phyloP scores from a whole-genome alignment of 257 asterid species.

The Primulina tabacum region DNA sequence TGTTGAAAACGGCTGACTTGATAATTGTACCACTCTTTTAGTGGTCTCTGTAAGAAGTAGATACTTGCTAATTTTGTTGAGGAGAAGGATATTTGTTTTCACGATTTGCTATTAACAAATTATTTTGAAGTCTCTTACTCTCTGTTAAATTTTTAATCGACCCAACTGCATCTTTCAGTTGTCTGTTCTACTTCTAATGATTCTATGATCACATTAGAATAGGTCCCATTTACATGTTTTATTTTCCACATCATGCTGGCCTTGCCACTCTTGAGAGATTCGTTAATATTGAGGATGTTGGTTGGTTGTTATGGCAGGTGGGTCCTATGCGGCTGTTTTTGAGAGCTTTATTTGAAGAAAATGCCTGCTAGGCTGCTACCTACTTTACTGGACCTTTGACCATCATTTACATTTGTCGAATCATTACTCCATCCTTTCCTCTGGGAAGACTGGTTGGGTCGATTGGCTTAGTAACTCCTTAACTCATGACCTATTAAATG shows the following conservation, averaged over 20 bases:
- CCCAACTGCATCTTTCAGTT: background rate
- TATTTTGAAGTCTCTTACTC: background rate
- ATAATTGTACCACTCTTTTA: background rate
- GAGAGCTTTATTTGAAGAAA: too few species aligned
- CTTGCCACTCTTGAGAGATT: slow-evolving; percentile 1
- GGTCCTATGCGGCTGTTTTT: slow-evolving; percentile 1
- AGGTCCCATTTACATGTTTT: background rate
- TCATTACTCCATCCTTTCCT: too few species aligned
- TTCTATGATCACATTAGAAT: background rate
- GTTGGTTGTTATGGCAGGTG: background rate
- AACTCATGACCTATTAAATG: too few species aligned
- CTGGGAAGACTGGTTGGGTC: too few species aligned
- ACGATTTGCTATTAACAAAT: too few species aligned
- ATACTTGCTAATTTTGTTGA: slow-evolving; percentile 1
- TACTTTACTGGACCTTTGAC: too few species aligned
- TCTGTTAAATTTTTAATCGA: background rate
- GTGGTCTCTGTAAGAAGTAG: background rate
- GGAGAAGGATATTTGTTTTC: background rate
- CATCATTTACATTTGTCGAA: too few species aligned
- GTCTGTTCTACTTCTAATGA: background rate
- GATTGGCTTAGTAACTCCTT: too few species aligned
- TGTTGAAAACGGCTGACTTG: background rate
- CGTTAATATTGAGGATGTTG: background rate
- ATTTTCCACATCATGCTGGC: background rate
- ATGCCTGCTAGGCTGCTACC: too few species aligned